A percentile compares a stretch with the other conserved stretches of the same genome.
Conservation (phyloP, 371 early-diverging fungal species). For the Mortierella sp. region DNA sequence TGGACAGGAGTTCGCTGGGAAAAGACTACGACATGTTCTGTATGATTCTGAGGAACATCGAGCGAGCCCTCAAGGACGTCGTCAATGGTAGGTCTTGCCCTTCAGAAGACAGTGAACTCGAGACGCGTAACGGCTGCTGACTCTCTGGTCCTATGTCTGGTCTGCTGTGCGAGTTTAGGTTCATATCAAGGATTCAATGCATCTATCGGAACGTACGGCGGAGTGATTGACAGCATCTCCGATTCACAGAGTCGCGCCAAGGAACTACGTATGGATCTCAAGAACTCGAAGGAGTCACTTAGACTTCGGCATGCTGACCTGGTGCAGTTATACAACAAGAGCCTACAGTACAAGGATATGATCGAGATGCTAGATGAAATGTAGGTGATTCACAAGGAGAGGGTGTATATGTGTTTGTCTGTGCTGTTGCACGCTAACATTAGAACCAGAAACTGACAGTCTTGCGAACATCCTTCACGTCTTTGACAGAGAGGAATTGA, state of each 20-base stretch:
- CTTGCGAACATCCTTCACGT: no score
- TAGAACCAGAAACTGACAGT: no score
- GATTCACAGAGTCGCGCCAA: conserved; percentile 73
- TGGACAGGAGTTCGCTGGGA: conserved; percentile 88
- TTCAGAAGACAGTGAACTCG: neutral
- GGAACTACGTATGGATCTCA: conserved; percentile 74
- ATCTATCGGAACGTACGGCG: conserved; percentile 92
- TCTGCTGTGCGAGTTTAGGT: conserved; percentile 62
- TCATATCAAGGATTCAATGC: conserved; percentile 93
- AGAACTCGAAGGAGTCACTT: conserved; percentile 75
- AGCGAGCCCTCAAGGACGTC: conserved; percentile 85
- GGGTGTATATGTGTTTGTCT: neutral
- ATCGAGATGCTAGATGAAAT: conserved; percentile 77
- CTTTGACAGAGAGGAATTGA: conserved; percentile 78
- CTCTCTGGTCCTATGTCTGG: no score
- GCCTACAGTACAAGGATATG: conserved; percentile 89
- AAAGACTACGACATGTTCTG: conserved; percentile 82
- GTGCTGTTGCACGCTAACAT: no score
- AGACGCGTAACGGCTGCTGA: no score
- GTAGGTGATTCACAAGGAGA: conserved; percentile 53
- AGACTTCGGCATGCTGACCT: conserved; percentile 79
- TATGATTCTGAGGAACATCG: conserved; percentile 75
- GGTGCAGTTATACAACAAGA: conserved; percentile 81
- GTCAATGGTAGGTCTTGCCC: conserved; percentile 75
- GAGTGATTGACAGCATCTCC: conserved; percentile 86